Conservation (phyloP, 306 rosid species). For the Fragaria nilgerrensis region DNA sequence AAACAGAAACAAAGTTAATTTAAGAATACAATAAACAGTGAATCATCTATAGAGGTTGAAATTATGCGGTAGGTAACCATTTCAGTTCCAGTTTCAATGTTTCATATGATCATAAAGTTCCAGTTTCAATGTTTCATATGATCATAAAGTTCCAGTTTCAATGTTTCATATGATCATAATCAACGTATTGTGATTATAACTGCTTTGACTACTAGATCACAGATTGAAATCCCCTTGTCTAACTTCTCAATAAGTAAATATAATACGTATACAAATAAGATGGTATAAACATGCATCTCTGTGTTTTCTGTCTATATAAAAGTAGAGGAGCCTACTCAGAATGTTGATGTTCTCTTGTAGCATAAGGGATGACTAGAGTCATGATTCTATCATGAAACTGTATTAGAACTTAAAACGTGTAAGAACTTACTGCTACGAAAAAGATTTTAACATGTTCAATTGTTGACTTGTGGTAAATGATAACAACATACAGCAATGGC, state of each 20-base stretch:
- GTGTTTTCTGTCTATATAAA: neutral
- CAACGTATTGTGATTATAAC: neutral
- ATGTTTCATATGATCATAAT: neutral
- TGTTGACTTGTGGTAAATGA: neutral
- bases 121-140: too few species aligned
- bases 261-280: neutral
- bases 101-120: neutral
- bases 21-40: constrained; percentile 24
- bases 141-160: neutral
- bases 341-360: neutral
- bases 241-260: neutral
- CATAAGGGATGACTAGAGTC: too few species aligned
- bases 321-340: neutral
- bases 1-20: constrained; percentile 17
- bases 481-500: neutral
- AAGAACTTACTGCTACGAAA: neutral
- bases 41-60: neutral
- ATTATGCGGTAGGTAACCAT: neutral
- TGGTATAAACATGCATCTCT: neutral
- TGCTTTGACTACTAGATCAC: neutral
- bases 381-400: neutral
- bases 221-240: neutral
- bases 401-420: neutral
- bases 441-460: neutral
- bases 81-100: neutral